Percentiles rank a stretch among this genome's conserved stretches.
Conservation (phyloP, 306 rosid genomes). For the Abrus precatorius region DNA sequence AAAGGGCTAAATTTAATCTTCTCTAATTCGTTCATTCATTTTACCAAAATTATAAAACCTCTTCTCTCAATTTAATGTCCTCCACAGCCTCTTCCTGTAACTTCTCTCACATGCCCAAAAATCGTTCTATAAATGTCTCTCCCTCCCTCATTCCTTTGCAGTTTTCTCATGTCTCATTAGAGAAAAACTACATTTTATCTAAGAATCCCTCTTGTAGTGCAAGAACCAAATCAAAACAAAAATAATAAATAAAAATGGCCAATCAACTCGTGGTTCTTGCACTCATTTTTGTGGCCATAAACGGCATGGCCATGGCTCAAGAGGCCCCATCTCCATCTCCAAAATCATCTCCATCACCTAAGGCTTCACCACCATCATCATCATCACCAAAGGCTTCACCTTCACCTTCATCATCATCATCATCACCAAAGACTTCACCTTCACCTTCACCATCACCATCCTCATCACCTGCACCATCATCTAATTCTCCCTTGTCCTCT, state of each 20-base stretch:
- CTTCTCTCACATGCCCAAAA: conserved; percentile 18
- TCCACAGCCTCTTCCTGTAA: conserved; percentile 34
- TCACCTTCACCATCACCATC: conserved; percentile 1
- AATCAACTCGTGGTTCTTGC: conserved; percentile 58
- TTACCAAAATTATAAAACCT: background rate
- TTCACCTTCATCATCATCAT: conserved; percentile 10
- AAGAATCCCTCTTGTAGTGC: conserved; percentile 28
- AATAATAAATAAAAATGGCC: conserved; percentile 21
- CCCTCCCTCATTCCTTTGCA: conserved; percentile 47
- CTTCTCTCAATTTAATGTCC: background rate
- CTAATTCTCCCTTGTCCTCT: background rate
- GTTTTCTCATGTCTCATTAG: conserved; percentile 57
- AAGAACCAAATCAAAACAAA: background rate
- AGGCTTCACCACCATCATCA: conserved; percentile 10
- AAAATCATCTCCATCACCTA: conserved; percentile 36
- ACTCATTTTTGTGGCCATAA: conserved; percentile 50
- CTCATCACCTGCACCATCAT: background rate
- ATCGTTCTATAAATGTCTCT: conserved; percentile 36
- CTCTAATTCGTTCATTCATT: background rate
- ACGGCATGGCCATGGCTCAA: conserved; percentile 29
- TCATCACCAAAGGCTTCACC: background rate
- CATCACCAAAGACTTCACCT: background rate
- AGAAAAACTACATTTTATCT: conserved; percentile 55
- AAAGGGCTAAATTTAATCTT: background rate
- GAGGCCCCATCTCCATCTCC: conserved; percentile 57